These are phyloP conservation scores for Botrytis sinoallii DNA, from an alignment of 2,329 filamentous ascomycete genomes.

Conservation along the genomic window DNA sequence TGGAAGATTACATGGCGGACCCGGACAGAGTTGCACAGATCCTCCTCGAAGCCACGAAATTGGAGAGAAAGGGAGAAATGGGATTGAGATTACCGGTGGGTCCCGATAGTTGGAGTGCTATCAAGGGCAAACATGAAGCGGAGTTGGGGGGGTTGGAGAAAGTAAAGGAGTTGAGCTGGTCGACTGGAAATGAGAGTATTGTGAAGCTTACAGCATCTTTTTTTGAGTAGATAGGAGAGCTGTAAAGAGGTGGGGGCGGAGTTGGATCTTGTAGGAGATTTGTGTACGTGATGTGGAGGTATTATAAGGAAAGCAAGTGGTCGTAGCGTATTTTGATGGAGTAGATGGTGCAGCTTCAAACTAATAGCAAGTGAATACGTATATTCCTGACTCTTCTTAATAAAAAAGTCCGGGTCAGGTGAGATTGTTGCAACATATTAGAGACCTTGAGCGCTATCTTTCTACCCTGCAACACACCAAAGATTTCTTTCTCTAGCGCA, in stretches of 20 bases:
- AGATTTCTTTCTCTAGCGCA: background rate
- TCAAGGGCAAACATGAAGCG: constrained; percentile 22
- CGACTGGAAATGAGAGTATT: background rate
- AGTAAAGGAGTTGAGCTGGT: background rate
- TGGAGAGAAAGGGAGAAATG: constrained; percentile 21
- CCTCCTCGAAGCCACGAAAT: constrained; percentile 17
- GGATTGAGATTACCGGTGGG: constrained; percentile 27
- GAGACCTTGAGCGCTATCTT: background rate
- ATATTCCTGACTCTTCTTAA: background rate
- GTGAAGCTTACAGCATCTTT: background rate
- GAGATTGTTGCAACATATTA: background rate
- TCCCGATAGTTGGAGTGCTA: constrained; percentile 25
- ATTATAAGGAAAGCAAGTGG: background rate
- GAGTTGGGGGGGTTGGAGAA: background rate
- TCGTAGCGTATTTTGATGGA: background rate
- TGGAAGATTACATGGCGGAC: constrained; percentile 19
- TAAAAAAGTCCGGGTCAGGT: background rate
- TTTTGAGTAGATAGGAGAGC: background rate
- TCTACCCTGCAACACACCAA: background rate
- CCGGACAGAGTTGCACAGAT: constrained; percentile 21
- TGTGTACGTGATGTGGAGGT: background rate
- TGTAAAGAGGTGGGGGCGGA: background rate
- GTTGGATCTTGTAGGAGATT: background rate
- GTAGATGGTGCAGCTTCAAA: background rate
- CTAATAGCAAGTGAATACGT: background rate